These are phyloP conservation scores for Inga leiocalycina DNA, from an alignment of 306 rosid genomes.

Conservation along the genomic window DNA sequence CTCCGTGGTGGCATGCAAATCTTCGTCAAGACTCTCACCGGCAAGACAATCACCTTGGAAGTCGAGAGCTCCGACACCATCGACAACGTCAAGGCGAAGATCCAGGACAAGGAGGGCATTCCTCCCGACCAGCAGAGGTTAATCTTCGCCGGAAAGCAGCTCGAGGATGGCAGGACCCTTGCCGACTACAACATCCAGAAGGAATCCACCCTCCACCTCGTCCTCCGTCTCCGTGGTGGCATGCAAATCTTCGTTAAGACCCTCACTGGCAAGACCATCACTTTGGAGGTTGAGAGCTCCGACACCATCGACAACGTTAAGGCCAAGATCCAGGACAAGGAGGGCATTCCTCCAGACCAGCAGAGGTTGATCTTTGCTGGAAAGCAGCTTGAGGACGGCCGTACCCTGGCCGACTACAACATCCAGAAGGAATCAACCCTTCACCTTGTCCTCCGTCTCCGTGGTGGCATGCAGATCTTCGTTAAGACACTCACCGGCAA, in stretches of 20 bases:
- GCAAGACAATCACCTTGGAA: conserved; percentile 73
- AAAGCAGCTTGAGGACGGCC: conserved; percentile 69
- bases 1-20: conserved; percentile 84
- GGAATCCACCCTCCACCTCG: conserved; percentile 73
- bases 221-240: conserved; percentile 76
- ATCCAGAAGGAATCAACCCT: conserved; percentile 82
- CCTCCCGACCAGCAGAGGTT: conserved; percentile 77
- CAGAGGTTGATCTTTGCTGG: conserved; percentile 75
- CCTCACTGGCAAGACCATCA: conserved; percentile 69
- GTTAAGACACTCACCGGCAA: conserved; percentile 62
- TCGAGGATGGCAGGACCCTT: conserved; percentile 66
- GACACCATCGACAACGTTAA: conserved; percentile 78
- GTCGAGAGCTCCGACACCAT: conserved; percentile 71
- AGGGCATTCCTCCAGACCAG: conserved; percentile 78
- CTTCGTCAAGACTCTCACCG: conserved; percentile 70
- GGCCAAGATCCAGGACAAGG: conserved; percentile 78
- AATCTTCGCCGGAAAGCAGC: conserved; percentile 76
- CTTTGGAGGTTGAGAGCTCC: conserved; percentile 55
- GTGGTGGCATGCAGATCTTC: conserved; percentile 80
- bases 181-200: conserved; percentile 81
- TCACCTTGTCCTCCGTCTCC: conserved; percentile 64
- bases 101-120: conserved; percentile 79
- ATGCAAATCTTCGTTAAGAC: conserved; percentile 80
- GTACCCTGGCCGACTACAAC: conserved; percentile 66
- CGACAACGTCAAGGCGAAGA: conserved; percentile 71